A percentile compares a stretch with the other conserved stretches of the same genome.
Evolutionary conservation across 164 flowering plant species (phyloP).

Genomic region (Piper betle): DNA sequence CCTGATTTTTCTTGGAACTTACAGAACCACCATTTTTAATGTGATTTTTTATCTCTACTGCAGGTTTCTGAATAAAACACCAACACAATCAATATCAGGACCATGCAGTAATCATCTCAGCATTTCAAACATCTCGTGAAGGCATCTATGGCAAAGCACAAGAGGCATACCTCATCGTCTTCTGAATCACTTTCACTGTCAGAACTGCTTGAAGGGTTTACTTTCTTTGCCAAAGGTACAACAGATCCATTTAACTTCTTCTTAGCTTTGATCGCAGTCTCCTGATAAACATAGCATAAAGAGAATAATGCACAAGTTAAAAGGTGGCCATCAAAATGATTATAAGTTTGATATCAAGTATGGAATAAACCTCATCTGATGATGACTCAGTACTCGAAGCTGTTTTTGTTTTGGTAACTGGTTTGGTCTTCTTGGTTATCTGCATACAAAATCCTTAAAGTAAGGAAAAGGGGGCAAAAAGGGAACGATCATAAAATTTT

Average conservation of each 20-base stretch:
- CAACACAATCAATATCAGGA: background rate
- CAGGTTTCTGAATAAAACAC: slow-evolving; percentile 9
- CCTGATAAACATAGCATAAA: slow-evolving; percentile 8
- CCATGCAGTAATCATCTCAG: no score
- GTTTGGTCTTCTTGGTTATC: background rate
- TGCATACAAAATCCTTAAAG: background rate
- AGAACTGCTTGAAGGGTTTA: slow-evolving; percentile 14
- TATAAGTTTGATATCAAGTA: background rate
- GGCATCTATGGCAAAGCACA: background rate
- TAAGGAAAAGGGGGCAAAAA: background rate
- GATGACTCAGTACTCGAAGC: slow-evolving; percentile 13
- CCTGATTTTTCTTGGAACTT: slow-evolving; percentile 19
- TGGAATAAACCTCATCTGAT: slow-evolving; percentile 21
- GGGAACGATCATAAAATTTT: background rate
- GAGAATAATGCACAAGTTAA: background rate
- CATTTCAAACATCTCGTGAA: background rate
- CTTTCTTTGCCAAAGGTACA: slow-evolving; percentile 11
- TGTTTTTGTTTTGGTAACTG: slow-evolving; percentile 6
- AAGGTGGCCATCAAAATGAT: background rate
- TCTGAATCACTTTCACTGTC: slow-evolving; percentile 15
- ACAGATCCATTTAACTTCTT: slow-evolving; percentile 20
- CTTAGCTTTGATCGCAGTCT: slow-evolving; percentile 7
- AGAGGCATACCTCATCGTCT: slow-evolving; percentile 19
- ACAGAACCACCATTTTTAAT: slow-evolving; percentile 13
- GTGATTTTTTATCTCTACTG: slow-evolving; percentile 7